Percentiles rank a stretch among this genome's conserved stretches.
Evolutionary conservation across 495 filamentous ascomycete genomes (phyloP).

Genomic region (Aspergillus cavernicola): DNA sequence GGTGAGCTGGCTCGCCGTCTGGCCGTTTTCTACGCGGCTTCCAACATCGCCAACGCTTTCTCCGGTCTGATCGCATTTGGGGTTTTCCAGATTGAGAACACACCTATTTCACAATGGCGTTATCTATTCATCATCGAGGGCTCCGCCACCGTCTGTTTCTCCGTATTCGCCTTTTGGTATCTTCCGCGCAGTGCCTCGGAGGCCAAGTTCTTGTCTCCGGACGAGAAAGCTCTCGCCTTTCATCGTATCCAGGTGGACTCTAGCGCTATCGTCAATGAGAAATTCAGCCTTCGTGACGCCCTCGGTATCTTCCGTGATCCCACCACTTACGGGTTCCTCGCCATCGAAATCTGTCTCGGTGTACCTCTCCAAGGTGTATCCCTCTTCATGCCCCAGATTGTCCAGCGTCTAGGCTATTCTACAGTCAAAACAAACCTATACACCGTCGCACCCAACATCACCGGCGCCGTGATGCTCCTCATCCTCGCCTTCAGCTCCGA

Average conservation of each 20-base stretch:
- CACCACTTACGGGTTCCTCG: constrained; percentile 59
- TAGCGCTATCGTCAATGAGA: constrained; percentile 66
- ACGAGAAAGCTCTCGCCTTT: constrained; percentile 68
- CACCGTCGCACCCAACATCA: constrained; percentile 69
- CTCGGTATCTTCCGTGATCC: constrained; percentile 61
- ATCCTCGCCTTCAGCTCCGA: constrained; percentile 67
- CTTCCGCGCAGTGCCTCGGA: constrained; percentile 61
- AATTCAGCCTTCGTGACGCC: constrained; percentile 62
- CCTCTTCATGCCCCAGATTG: constrained; percentile 73
- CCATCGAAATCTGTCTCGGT: constrained; percentile 70
- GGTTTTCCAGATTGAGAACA: constrained; percentile 66
- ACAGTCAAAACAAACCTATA: constrained; percentile 73
- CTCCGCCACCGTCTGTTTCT: constrained; percentile 56
- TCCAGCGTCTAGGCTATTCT: constrained; percentile 56
- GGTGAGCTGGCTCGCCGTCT: constrained; percentile 73
- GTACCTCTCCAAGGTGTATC: constrained; percentile 69
- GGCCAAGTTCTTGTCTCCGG: constrained; percentile 58
- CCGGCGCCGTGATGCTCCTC: constrained; percentile 65
- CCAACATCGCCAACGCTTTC: constrained; percentile 71
- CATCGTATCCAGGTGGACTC: constrained; percentile 72
- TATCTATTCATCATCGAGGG: constrained; percentile 81
- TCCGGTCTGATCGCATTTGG: constrained; percentile 71
- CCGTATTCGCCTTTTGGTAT: constrained; percentile 66
- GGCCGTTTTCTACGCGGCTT: constrained; percentile 75
- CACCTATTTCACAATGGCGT: constrained; percentile 55